Evolutionary conservation across 345 rosid species (phyloP), one percentile per base, ranked within the genome.

Genomic region (Syzygium oleosum): DNA sequence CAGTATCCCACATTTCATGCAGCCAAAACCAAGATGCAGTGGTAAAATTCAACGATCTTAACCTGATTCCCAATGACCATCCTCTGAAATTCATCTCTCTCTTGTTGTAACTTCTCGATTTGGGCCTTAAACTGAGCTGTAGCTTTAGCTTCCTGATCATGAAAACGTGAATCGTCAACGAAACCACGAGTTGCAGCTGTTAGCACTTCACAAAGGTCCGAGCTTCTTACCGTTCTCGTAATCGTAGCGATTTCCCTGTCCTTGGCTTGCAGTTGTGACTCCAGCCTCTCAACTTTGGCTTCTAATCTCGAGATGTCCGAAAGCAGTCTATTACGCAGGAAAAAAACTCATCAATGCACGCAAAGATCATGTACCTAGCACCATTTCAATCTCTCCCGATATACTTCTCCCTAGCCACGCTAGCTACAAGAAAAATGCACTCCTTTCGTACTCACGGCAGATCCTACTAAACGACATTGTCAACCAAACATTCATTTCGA

Each of bases 51-150:
- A 49, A 56, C 19, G 34, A 59, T 84, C 52, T 90, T 52, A 87
- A 96, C 99, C 99, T 96, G 99, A 90, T 96, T 96, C 65, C 97
- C 97, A 89, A 96, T 95, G 84, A 98, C 98, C 99, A 98, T 96
- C 90, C 98, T 90, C 89, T 98, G 99, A 92, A 96, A 98, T 89
- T 98, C 99, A 94, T 98, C 99, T 53, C 97, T 90, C 90, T 98
- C 99, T 90, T 98, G 97, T 56, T 96, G 97, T 41, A 98, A 92
- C 92, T 98, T 98, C 90, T 98, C 99, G 58, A 95, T 95, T 86
- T 96, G 99, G 3, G 94, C 92, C 91, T 96, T 98, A 86, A 95
- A 95, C 61, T 96, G 95, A 84, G 99, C 99, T 15, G 96, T 91
- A 88, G 94, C 92, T 92, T 96, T 98, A 43, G 98, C 99, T 93